A percentile compares a stretch with the other conserved stretches of the same genome.
Evolutionary conservation across 805 yeast genomes (phyloP).

Genomic region (Hanseniaspora singularis): DNA sequence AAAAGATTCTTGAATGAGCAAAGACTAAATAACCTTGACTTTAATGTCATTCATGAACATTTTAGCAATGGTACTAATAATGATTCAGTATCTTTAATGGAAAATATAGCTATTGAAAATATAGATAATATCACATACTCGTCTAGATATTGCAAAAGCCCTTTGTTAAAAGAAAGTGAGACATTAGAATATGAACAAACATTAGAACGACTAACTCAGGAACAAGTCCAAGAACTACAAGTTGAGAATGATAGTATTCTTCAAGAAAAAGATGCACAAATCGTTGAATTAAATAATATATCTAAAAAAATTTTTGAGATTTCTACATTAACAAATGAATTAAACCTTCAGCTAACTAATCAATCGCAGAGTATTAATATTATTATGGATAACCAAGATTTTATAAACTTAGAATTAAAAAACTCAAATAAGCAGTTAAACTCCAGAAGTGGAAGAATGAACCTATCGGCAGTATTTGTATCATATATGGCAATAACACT

Average conservation of each 20-base stretch:
- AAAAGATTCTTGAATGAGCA: conserved; percentile 24
- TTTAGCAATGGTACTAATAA: conserved; percentile 18
- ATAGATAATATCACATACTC: conserved; percentile 28
- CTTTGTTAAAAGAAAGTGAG: conserved; percentile 25
- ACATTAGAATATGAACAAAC: conserved; percentile 30
- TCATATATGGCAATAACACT: conserved; percentile 43
- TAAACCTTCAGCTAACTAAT: conserved; percentile 55
- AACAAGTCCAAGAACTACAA: conserved; percentile 47
- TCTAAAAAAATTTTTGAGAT: conserved; percentile 60
- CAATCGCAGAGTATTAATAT: conserved; percentile 61
- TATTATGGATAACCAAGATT: conserved; percentile 54
- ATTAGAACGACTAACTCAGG: conserved; percentile 31
- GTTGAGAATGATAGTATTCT: conserved; percentile 47
- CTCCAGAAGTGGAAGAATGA: conserved; percentile 56
- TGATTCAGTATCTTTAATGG: conserved; percentile 25
- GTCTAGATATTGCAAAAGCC: conserved; percentile 16
- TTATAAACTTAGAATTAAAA: conserved; percentile 49
- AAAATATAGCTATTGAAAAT: conserved; percentile 19
- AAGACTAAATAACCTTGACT: conserved; percentile 19
- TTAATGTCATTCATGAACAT: conserved; percentile 23
- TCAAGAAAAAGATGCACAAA: conserved; percentile 45
- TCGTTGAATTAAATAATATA: conserved; percentile 47
- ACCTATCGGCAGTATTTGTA: conserved; percentile 46
- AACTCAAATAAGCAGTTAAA: conserved; percentile 61
- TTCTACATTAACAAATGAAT: conserved; percentile 59